Percentiles rank a stretch among this genome's conserved stretches.
phyloP scores from a whole-genome alignment of 345 rosid genomes.

The Citrus glauca region DNA sequence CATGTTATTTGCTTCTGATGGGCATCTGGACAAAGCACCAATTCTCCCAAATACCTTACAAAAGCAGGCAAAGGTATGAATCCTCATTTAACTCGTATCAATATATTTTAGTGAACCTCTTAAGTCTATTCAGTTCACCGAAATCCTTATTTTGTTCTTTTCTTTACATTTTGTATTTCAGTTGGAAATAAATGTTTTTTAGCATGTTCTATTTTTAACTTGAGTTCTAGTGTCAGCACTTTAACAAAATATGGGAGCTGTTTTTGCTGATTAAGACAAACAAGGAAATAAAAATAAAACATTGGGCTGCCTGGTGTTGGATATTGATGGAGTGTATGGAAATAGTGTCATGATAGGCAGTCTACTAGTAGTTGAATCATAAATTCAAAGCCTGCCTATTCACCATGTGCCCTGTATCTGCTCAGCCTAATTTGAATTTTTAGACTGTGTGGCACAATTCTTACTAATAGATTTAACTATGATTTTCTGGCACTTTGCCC shows the following conservation, averaged over 20 bases:
- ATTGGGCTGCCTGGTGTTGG: neutral
- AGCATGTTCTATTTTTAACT: neutral
- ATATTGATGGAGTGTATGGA: neutral
- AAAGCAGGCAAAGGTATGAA: constrained; percentile 41
- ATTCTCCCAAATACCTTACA: constrained; percentile 34
- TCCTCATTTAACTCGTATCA: neutral
- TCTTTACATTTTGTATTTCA: neutral
- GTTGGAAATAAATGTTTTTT: neutral
- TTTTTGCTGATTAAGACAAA: neutral
- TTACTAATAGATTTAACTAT: neutral
- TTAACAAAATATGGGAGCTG: too few species aligned
- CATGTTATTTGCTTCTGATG: constrained; percentile 39
- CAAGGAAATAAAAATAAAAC: neutral
- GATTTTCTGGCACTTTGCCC: constrained; percentile 15
- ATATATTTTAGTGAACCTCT: neutral
- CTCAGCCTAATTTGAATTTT: neutral
- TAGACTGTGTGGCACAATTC: neutral
- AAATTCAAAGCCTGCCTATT: neutral
- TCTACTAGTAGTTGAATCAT: neutral
- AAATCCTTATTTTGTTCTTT: neutral
- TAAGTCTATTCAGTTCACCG: neutral
- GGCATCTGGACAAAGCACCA: constrained; percentile 35
- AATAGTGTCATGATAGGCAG: neutral
- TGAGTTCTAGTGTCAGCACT: neutral
- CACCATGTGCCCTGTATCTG: neutral